phyloP scores from a whole-genome alignment of 108 stramenopile species.

The Cyclotella sp. region DNA sequence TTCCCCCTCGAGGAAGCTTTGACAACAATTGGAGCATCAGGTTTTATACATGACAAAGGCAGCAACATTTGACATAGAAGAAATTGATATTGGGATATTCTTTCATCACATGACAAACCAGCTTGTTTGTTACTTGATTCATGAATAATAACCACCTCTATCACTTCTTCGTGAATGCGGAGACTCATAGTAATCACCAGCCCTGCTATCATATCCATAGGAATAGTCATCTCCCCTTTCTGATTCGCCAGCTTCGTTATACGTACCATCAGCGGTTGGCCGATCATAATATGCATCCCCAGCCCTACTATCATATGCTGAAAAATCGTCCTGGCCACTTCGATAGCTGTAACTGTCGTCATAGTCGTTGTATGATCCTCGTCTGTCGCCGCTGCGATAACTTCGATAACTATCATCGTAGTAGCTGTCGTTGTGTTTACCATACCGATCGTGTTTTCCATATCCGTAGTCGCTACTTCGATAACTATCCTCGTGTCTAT shows the following conservation, averaged over 20 bases:
- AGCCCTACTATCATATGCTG: conserved; percentile 18
- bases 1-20: too few relatives aligned
- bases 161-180: conserved; percentile 6
- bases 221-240: background rate
- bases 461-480: conserved; percentile 13
- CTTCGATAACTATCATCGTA: conserved; percentile 4
- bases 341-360: conserved; percentile 15
- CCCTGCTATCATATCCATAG: conserved; percentile 19
- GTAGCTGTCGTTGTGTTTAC: conserved; percentile 19
- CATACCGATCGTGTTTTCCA: conserved; percentile 2
- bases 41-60: too few relatives aligned
- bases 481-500: conserved; percentile 22
- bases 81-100: too few relatives aligned
- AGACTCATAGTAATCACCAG: conserved; percentile 18
- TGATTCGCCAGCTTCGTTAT: background rate
- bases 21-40: too few relatives aligned
- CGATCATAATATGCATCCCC: conserved; percentile 10
- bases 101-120: too few relatives aligned
- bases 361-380: background rate
- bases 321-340: conserved; percentile 19
- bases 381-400: background rate
- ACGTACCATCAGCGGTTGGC: conserved; percentile 13
- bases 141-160: conserved; percentile 18
- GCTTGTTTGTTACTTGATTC: background rate
- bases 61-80: too few relatives aligned